Base-by-base conservation (phyloP, 805 yeast genomes). In the Yarrowia sp. region DNA sequence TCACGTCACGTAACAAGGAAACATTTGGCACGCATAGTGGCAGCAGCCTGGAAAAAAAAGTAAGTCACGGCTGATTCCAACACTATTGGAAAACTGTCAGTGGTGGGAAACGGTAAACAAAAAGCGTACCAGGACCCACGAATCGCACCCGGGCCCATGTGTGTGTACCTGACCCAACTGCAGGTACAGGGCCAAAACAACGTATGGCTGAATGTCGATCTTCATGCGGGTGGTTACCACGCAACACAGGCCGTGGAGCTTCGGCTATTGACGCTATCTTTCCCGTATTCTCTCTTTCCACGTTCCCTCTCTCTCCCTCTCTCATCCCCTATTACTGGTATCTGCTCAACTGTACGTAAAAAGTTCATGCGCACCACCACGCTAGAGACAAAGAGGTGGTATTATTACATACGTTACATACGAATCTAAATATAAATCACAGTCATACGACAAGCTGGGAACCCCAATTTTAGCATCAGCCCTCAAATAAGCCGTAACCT, bases 141-240 rank as follows among this genome's bases (percentile, higher is more conserved):
- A 1, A 26, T 26, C 32, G 7, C 32, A 26, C 32, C 32, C 32
- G 32, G 32, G 32, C 32, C 32, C 32, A 26, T 26, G 45, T 45
- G 49, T n/a, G 8, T n/a, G 49, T 48, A 12, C 52, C 52, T 48
- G 52, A 9, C n/a, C 52, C 52, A 48, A 48, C 52, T 48, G 52
- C 52, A 48, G 52, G 52, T 48, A 48, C 52, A 14, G 52, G 7
- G 11, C 15, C 11, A 12, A 26, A 14, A 19, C 26, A 19, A 8
- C 5, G 52, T 26, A 26, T 26, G 16, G 16, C 36, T 26, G 36
- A 48, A 11, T 46, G 50, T 22, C 50, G 32, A 19, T 46, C 50
- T 10, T 38, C 32, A 26, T 26, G 32, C 32, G 32, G 32, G 32
- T 26, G 32, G 32, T 26, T 26, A 26, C 32, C 32, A 5, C 7